Base-by-base conservation (phyloP, 768 basidiomycete genomes). In the Tricholoma flavovirens region DNA sequence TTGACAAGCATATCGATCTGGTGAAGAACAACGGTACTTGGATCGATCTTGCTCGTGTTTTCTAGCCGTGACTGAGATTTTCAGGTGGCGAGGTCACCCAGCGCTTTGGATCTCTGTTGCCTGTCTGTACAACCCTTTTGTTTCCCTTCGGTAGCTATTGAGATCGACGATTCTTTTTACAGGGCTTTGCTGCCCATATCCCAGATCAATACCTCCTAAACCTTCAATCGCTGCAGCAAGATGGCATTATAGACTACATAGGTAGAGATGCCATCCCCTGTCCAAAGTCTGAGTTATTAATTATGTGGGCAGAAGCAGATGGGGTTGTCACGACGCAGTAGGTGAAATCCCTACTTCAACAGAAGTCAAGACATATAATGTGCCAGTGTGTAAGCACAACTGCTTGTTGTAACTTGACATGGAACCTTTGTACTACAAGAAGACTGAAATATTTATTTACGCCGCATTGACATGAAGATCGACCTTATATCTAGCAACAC, bases 51-150 rank as follows among this genome's bases (percentile, higher is more conserved):
- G 30, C 8, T 30, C 26, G 4, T 49, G n/a, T 21, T 14, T 38
- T 29, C 24, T 46, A 49, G 5, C 10, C 30, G 30, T 38, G 26
- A 40, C 33, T 15, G n/a, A 26, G 24, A 15, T 54, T 19, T 22
- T 0, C 56, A 75, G 83, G 81, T 15, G 80, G 81, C 29, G 51
- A 65, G n/a, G 75, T 84, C 14, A 69, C 62, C 2, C 63, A 75
- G 11, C 62, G 54, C 29, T 83, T 75, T 57, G 73, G 70, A 21
- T 53, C 61, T 2, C 55, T 76, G 26, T 51, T 77, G 50, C 79
- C 77, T 56, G 79, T 78, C 32, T 26, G 66, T 48, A 11, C 12
- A n/a, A n/a, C n/a, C n/a, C n/a, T n/a, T n/a, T n/a, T n/a, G n/a
- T 29, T 19, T 30, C 36, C 49, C 19, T 22, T 14, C 12, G 11